Base-by-base conservation (phyloP, 148 eudicot species). In the Camellia sinensis region DNA sequence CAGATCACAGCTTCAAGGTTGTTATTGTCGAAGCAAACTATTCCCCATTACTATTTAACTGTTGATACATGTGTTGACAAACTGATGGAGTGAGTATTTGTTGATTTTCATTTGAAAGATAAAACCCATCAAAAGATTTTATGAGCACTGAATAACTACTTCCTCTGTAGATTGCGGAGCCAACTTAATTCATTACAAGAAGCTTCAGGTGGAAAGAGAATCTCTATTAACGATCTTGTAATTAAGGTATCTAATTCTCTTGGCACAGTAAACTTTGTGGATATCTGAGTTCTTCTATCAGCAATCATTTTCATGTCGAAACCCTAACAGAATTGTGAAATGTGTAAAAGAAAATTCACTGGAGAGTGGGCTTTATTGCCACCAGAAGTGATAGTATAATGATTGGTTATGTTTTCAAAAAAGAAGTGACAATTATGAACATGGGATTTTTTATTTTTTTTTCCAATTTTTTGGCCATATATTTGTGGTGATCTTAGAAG, bases 181-280 rank as follows among this genome's bases (percentile, higher is more conserved):
- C 84, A 89, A 82, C 91, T 96, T 61, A 96, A 96, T 80, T 77
- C 86, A 50, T 48, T 94, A 68, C 98, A 93, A 90, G 99, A 96
- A 86, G 94, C 95, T 85, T 92, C 99, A 80, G 99, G 98, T 21
- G 98, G 97, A 75, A 96, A 93, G 91, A 87, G 91, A 76, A 85
- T 96, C 75, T 93, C 99, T 64, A 85, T 96, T 48, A 96, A 93
- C 73, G 99, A 96, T 86, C 97, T 93, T 84, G 99, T 96, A 44
- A 91, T 96, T 74, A 96, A 96, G 99, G 99, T 93, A 88, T 80
- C 12, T 15, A 40, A 6, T 62, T 44, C 69, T 60, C 18, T 41
- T 56, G 66, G 48, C 79, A 71, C 18, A 4, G 7, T 1, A 19
- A 63, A 6, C 29, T 68, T 76, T 50, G 40, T 77, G 80, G 62